Conservation (phyloP, 1,284 basidiomycete species). For the Sphagnurus paluster region DNA sequence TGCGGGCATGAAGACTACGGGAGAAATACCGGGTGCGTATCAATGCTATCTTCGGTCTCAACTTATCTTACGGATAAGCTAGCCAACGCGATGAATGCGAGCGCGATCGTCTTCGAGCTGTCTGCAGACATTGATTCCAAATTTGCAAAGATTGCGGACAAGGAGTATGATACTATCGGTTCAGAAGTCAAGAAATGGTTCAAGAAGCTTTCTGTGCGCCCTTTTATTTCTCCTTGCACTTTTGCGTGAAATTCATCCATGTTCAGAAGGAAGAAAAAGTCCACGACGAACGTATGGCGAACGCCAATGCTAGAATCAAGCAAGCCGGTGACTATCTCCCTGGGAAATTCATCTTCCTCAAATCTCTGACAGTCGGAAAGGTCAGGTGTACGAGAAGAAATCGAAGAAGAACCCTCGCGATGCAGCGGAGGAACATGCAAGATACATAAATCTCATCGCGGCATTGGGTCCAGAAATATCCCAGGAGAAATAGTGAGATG, state of each 20-base stretch:
- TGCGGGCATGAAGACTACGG: constrained; percentile 57
- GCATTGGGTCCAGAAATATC: constrained; percentile 76
- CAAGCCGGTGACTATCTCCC: constrained; percentile 62
- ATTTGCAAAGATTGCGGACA: constrained; percentile 72
- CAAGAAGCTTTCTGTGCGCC: constrained; percentile 70
- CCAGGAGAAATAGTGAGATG: constrained; percentile 71
- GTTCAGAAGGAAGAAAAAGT: constrained; percentile 74
- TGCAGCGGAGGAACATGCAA: constrained; percentile 69
- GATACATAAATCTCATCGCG: constrained; percentile 73
- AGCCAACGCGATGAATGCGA: constrained; percentile 68
- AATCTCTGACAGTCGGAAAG: constrained; percentile 32
- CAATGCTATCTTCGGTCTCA: neutral
- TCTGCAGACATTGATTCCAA: constrained; percentile 69
- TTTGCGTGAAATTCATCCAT: constrained; percentile 5
- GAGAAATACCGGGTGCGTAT: constrained; percentile 56
- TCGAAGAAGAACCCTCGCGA: constrained; percentile 72
- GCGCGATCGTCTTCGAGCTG: constrained; percentile 65
- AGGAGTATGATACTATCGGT: constrained; percentile 66
- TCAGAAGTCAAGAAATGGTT: constrained; percentile 80
- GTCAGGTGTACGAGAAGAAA: constrained; percentile 74
- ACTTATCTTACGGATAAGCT: constrained; percentile 8
- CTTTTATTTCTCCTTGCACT: constrained; percentile 4
- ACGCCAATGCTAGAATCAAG: constrained; percentile 72
- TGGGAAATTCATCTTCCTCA: neutral
- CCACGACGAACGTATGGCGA: constrained; percentile 70